These are phyloP conservation scores for Miscanthus lutarioriparius DNA, from an alignment of 176 grass and related monocot species.

Conservation along the genomic window DNA sequence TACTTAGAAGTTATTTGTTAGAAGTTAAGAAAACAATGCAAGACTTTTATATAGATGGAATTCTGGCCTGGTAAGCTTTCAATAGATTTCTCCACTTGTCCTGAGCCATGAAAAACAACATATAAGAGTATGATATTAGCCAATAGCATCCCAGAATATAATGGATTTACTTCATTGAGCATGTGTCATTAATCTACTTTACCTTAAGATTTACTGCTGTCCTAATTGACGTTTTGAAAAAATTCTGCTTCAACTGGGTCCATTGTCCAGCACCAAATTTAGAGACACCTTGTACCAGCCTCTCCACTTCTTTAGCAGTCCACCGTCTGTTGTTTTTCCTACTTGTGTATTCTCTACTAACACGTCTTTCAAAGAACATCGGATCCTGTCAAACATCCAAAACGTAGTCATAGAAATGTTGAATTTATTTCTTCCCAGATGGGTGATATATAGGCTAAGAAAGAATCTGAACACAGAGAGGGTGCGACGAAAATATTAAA, in stretches of 20 bases:
- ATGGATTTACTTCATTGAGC: background rate
- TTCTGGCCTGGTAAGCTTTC: background rate
- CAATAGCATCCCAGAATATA: background rate
- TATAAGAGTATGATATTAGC: background rate
- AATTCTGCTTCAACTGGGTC: background rate
- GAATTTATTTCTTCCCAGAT: background rate
- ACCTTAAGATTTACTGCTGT: conserved; percentile 27
- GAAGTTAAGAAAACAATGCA: background rate
- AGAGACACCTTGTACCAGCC: background rate
- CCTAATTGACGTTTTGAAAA: conserved; percentile 19
- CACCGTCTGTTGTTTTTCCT: conserved; percentile 31
- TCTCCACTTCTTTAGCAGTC: conserved; percentile 22
- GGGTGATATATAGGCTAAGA: background rate
- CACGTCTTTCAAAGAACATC: background rate
- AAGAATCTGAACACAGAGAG: background rate
- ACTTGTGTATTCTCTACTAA: background rate
- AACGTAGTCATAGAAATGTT: background rate
- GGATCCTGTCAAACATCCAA: background rate
- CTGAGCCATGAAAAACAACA: background rate
- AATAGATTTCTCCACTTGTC: conserved; percentile 37
- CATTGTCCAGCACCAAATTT: background rate
- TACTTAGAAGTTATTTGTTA: background rate
- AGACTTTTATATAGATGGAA: background rate
- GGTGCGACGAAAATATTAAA: background rate
- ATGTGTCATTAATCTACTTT: background rate